Base-by-base conservation (phyloP, 192 early-diverging fungal genomes). In the Backusella tarrabulga region DNA sequence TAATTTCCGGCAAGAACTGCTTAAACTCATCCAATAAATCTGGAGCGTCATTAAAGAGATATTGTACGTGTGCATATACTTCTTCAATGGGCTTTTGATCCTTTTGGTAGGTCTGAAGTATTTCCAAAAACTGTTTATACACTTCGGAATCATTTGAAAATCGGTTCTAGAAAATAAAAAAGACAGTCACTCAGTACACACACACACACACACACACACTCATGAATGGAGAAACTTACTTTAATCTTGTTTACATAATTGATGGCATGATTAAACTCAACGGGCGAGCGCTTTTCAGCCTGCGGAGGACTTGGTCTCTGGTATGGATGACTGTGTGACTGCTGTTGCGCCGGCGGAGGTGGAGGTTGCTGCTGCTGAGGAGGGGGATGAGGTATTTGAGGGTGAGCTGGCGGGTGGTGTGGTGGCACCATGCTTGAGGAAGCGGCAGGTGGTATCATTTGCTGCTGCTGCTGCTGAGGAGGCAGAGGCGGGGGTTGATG, bases 171-270 rank as follows among this genome's bases (percentile, higher is more conserved):
- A 66, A 21, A 32, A 32, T 32, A 32, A 32, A 52, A 67, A 52
- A 68, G 35, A 40, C 6, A 56, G 50, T 73, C 67, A 34, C 29
- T 50, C 54, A 68, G 74, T 15, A 17, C 29, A 26, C 34, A 71
- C 1, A 54, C 75, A 3, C 15, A 6, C 0, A 44, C 23, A 34
- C 9, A 67, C 21, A 40, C 1, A 34, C 0, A 26, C 1, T n/a
- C n/a, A 32, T 32, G 32, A 32, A 70, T 12, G 19, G 4, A 38
- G 3, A 32, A 32, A 63, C 78, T 34, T 85, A 92, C 92, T 86
- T 99, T 99, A 77, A 99, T 98, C 85, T 99, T 99, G 85, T 99
- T 99, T 11, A 99, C 98, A 80, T 99, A 99, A 81, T 95, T 98
- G 67, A 99, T 99, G 12, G 98, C 98, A 79, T 99, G 97, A 69